These are phyloP conservation scores for Plasmodium yoelii DNA, from an alignment of 169 alveolate species.

Conservation along the genomic window DNA sequence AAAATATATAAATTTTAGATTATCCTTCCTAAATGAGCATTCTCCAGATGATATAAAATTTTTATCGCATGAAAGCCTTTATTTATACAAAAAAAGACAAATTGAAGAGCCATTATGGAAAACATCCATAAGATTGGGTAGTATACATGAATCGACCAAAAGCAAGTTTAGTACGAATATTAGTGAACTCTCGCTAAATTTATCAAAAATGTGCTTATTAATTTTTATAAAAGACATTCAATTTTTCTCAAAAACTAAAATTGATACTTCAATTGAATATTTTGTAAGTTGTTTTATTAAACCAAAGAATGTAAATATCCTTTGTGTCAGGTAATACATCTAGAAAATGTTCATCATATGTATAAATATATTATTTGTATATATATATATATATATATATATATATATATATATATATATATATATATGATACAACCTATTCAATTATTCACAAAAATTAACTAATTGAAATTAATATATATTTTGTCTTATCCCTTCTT, in stretches of 20 bases:
- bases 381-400: slow-evolving; percentile 2
- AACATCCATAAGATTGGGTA: slow-evolving; percentile 46
- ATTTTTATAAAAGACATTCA: slow-evolving; percentile 61
- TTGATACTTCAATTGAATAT: slow-evolving; percentile 29
- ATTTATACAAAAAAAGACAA: slow-evolving; percentile 28
- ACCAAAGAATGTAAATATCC: slow-evolving; percentile 15
- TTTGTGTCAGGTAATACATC: slow-evolving; percentile 45
- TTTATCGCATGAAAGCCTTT: slow-evolving; percentile 69
- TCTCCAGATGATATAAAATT: slow-evolving; percentile 76
- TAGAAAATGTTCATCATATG: neutral
- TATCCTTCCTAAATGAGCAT: slow-evolving; percentile 63
- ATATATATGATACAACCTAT: neutral
- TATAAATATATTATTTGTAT: neutral
- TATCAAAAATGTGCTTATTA: slow-evolving; percentile 24
- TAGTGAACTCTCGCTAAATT: slow-evolving; percentile 1
- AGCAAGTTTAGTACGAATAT: slow-evolving; percentile 14
- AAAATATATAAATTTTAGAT: slow-evolving; percentile 60
- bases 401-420: slow-evolving; percentile 4
- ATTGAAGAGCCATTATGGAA: slow-evolving; percentile 70
- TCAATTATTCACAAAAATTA: neutral
- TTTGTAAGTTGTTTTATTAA: slow-evolving; percentile 59
- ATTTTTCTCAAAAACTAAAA: slow-evolving; percentile 9
- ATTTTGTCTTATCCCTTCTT: neutral
- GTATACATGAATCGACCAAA: slow-evolving; percentile 27
- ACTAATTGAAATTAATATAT: neutral